Conservation (phyloP, 108 stramenopile species). For the Thalassiosira profunda region DNA sequence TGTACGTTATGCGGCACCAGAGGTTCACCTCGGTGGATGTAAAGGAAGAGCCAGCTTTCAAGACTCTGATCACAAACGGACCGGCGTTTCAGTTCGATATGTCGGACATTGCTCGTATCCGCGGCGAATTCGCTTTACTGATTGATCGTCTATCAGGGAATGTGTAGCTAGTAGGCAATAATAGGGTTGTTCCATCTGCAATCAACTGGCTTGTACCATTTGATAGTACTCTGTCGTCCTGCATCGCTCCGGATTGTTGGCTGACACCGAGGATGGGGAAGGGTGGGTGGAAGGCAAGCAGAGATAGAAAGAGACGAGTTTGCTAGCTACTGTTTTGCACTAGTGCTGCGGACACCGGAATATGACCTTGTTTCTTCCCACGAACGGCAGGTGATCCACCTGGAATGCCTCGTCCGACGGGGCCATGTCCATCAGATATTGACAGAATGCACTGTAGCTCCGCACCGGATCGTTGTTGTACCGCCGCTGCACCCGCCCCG, state of each 20-base stretch:
- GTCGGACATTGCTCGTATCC: slow-evolving; percentile 66
- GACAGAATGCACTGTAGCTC: slow-evolving; percentile 57
- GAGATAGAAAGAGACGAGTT: too few species aligned
- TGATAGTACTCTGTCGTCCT: too few species aligned
- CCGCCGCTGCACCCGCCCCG: slow-evolving; percentile 17
- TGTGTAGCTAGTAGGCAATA: too few species aligned
- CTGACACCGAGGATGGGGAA: too few species aligned
- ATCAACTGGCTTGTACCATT: too few species aligned
- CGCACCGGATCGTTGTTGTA: slow-evolving; percentile 37
- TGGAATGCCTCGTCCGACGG: slow-evolving; percentile 32
- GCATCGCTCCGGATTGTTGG: too few species aligned
- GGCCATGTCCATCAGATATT: slow-evolving; percentile 64
- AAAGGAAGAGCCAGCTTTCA: slow-evolving; percentile 18
- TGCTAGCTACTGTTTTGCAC: too few species aligned
- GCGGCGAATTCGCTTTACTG: slow-evolving; percentile 57
- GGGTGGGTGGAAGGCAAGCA: too few species aligned
- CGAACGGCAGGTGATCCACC: slow-evolving; percentile 57
- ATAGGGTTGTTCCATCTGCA: too few species aligned
- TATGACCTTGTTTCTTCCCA: slow-evolving; percentile 67
- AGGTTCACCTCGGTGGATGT: slow-evolving; percentile 45
- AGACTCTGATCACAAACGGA: slow-evolving; percentile 44
- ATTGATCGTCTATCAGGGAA: slow-evolving; percentile 33
- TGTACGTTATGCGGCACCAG: slow-evolving; percentile 59
- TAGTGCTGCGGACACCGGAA: slow-evolving; percentile 12
- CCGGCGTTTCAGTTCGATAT: slow-evolving; percentile 66